A percentile compares a stretch with the other conserved stretches of the same genome.
phyloP scores from a whole-genome alignment of 257 asterid species.

The Scutellaria minor region DNA sequence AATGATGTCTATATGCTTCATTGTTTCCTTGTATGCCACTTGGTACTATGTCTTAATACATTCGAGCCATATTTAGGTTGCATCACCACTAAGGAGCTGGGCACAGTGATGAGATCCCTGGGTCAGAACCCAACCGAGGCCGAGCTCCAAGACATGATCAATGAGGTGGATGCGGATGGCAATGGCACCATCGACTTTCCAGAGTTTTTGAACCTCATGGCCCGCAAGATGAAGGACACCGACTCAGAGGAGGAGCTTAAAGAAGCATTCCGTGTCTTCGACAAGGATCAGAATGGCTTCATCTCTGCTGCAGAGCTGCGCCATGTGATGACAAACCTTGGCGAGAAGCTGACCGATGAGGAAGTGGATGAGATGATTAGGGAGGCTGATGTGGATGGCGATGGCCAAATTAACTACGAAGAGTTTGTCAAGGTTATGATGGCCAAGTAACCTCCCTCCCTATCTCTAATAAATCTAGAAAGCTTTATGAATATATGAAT shows the following conservation, averaged over 20 bases:
- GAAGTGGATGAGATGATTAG: constrained; percentile 70
- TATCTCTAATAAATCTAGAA: constrained; percentile 32
- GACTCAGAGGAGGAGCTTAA: constrained; percentile 72
- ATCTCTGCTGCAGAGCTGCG: constrained; percentile 73
- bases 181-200: constrained; percentile 70
- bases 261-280: constrained; percentile 69
- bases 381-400: constrained; percentile 71
- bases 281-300: constrained; percentile 70
- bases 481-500: constrained; percentile 16
- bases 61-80: constrained; percentile 46
- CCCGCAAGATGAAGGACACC: constrained; percentile 68
- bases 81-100: constrained; percentile 74
- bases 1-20: background rate
- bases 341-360: constrained; percentile 70
- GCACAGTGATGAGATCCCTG: constrained; percentile 71
- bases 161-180: constrained; percentile 72
- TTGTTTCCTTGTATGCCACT: background rate
- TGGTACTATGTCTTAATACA: background rate
- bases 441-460: constrained; percentile 54
- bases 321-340: constrained; percentile 68
- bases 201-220: constrained; percentile 68
- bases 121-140: constrained; percentile 74
- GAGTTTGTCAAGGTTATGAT: constrained; percentile 72
- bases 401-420: constrained; percentile 64
- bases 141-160: constrained; percentile 72